Evolutionary conservation across 495 filamentous ascomycete species (phyloP).

Genomic region (Aspergillus sparsus): DNA sequence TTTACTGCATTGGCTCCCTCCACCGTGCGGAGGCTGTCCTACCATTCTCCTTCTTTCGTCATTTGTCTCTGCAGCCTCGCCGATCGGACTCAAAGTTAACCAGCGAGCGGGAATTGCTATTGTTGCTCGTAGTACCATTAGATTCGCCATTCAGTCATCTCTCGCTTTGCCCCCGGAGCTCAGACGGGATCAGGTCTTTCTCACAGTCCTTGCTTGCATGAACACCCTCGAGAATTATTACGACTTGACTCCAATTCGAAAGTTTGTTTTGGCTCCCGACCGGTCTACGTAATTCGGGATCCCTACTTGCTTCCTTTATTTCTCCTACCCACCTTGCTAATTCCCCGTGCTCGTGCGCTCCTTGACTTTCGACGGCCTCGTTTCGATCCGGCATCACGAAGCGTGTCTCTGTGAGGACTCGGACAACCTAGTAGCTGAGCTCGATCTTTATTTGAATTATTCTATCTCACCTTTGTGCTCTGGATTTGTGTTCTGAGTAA

Average conservation of each 20-base stretch:
- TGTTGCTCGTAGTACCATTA: not conserved
- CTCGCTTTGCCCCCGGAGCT: not conserved
- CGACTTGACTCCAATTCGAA: constrained; percentile 6
- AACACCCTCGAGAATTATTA: not conserved
- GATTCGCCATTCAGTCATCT: too few species aligned
- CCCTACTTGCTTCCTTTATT: constrained; percentile 15
- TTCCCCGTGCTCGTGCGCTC: constrained; percentile 25
- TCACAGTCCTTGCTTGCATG: constrained; percentile 36
- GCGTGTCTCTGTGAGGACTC: constrained; percentile 14
- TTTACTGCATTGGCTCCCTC: constrained; percentile 9
- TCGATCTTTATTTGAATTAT: constrained; percentile 10
- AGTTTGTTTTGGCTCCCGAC: constrained; percentile 15
- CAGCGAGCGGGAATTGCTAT: constrained; percentile 10
- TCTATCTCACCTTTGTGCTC: constrained; percentile 2
- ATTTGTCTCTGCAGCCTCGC: constrained; percentile 19
- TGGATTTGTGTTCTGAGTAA: constrained; percentile 21
- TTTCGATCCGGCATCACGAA: constrained; percentile 19
- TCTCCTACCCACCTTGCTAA: constrained; percentile 15
- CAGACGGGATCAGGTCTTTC: not conserved
- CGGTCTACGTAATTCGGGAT: constrained; percentile 16
- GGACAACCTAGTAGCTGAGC: constrained; percentile 6
- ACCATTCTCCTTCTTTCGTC: constrained; percentile 13
- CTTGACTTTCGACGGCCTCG: constrained; percentile 20
- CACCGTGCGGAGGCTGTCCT: not conserved
- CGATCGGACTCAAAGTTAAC: constrained; percentile 19